Evolutionary conservation across 768 basidiomycete genomes (phyloP).

Genomic region (Amanita polypyramis): DNA sequence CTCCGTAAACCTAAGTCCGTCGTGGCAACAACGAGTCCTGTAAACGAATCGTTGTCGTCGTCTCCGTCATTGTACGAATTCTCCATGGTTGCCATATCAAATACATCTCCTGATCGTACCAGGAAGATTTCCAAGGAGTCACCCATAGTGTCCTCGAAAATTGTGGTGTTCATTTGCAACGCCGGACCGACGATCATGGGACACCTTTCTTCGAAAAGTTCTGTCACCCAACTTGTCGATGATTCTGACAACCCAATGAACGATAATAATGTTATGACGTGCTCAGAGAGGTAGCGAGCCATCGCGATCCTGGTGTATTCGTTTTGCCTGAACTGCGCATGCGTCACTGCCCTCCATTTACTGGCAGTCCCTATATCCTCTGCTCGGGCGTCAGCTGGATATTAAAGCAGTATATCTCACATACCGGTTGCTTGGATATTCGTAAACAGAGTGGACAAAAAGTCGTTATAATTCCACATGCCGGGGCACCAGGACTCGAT

Average conservation of each 20-base stretch:
- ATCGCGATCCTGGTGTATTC: neutral
- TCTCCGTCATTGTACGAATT: neutral
- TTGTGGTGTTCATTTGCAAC: constrained; percentile 6
- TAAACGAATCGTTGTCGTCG: neutral
- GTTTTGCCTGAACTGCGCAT: constrained; percentile 11
- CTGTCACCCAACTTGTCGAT: neutral
- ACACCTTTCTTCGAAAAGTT: constrained; percentile 6
- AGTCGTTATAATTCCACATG: constrained; percentile 31
- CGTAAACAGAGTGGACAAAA: constrained; percentile 25
- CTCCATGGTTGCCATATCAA: constrained; percentile 3
- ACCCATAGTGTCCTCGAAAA: neutral
- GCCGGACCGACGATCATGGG: constrained; percentile 4
- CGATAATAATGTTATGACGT: constrained; percentile 1
- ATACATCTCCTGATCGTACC: neutral
- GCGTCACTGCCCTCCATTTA: constrained; percentile 19
- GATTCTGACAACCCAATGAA: neutral
- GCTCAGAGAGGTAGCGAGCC: neutral
- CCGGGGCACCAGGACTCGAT: constrained; percentile 32
- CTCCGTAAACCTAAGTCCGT: constrained; percentile 4
- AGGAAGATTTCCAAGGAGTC: constrained; percentile 2
- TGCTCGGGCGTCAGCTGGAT: neutral
- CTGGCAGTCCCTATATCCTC: constrained; percentile 13
- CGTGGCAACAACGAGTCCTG: constrained; percentile 1
- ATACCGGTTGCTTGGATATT: constrained; percentile 27
- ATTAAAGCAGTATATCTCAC: constrained; percentile 3